Evolutionary conservation across 331 rosid genomes (phyloP), one percentile per base, ranked within the genome.

Genomic region (Saraca asoca): DNA sequence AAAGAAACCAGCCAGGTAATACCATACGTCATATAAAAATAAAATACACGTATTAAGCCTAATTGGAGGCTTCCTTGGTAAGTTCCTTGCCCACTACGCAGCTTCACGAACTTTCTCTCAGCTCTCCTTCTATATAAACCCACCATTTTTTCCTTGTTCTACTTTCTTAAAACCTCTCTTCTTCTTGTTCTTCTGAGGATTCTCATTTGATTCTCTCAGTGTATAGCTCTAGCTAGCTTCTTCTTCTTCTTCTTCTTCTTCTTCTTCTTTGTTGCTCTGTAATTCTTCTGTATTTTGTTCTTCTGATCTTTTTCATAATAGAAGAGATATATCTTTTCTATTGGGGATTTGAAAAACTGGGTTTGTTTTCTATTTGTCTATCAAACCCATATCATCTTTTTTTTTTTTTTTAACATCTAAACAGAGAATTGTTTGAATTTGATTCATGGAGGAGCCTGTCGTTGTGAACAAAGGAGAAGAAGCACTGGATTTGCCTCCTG

Each of bases 41-140:
- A 58, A 46, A 73, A 69, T 53, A 72, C 54, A 67, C 62, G 81
- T 73, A 72, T 33, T n/a, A 37, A 0, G 59, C 33, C n/a, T 43
- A 81, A 79, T 50, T 55, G 73, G 64, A 69, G 78, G 83, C 91
- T 86, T 86, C 69, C 75, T 42, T 5, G 51, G 79, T 12, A 86
- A 75, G 96, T 82, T 81, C 81, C 96, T 86, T 89, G 85, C 78
- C 70, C 78, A 68, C 71, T 86, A 89, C 96, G 96, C 74, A 77
- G 84, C 87, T 82, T 51, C 3, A 24, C 3, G 2, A 24, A 3
- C 31, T 87, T 82, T 78, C 18, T 76, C 58, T 57, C 7, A 69
- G 71, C 83, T 80, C 83, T 78, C 77, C 74, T 73, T 24, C 94
- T 84, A 86, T 86, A 74, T 82, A 86, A 82, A 49, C 82, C 12